Evolutionary conservation across 2,329 filamentous ascomycete genomes (phyloP).

Genomic region (Venturia nashicola): DNA sequence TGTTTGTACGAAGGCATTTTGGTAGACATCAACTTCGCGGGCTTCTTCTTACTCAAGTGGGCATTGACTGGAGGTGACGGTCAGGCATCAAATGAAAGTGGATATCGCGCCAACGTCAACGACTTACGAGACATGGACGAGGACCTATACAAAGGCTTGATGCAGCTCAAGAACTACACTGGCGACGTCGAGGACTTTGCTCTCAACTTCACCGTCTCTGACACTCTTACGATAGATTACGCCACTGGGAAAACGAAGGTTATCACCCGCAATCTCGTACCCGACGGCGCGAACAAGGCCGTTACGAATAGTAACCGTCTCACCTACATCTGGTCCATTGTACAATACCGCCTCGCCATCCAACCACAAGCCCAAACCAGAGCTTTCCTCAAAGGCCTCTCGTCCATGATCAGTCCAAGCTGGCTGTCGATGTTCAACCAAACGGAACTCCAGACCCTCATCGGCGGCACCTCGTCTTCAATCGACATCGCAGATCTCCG

Average conservation of each 20-base stretch:
- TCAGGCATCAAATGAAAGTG: conserved; percentile 52
- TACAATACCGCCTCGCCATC: conserved; percentile 69
- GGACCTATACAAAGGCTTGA: conserved; percentile 75
- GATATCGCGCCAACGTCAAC: conserved; percentile 86
- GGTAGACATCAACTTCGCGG: conserved; percentile 82
- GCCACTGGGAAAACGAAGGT: conserved; percentile 35
- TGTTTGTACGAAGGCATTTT: conserved; percentile 96
- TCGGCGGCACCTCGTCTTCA: conserved; percentile 73
- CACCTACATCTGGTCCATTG: conserved; percentile 88
- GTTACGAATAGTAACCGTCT: conserved; percentile 90
- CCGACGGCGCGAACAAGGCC: conserved; percentile 59
- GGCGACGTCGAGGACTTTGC: conserved; percentile 66
- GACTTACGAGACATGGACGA: conserved; percentile 88
- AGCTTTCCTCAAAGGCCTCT: conserved; percentile 77
- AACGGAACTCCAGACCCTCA: conserved; percentile 80
- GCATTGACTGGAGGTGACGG: conserved; percentile 56
- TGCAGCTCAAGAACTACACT: conserved; percentile 69
- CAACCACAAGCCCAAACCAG: conserved; percentile 74
- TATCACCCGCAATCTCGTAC: conserved; percentile 62
- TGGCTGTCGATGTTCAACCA: conserved; percentile 99
- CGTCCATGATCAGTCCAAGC: conserved; percentile 74
- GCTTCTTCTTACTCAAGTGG: conserved; percentile 96
- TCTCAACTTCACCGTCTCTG: conserved; percentile 81
- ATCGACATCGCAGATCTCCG: conserved; percentile 83
- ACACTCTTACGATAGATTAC: conserved; percentile 39